A percentile compares a stretch with the other conserved stretches of the same genome.
These are phyloP conservation scores for Suillus cothurnatus DNA, from an alignment of 768 basidiomycete genomes.

Conservation along the genomic window DNA sequence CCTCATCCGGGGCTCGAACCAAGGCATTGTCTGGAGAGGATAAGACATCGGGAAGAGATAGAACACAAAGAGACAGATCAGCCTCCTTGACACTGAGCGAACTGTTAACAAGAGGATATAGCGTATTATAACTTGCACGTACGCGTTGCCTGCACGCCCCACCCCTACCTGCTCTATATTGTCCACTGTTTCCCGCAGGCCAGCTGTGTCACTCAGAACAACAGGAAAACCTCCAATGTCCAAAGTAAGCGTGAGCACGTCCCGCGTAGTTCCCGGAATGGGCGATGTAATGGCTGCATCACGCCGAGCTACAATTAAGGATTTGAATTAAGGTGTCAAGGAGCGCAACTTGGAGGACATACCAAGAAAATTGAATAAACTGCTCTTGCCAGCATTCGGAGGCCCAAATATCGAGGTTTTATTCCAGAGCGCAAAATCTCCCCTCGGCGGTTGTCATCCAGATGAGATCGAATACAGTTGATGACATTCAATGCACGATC, in stretches of 20 bases:
- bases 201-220: slow-evolving; percentile 84
- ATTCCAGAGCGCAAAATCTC: slow-evolving; percentile 86
- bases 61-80: slow-evolving; percentile 78
- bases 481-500: slow-evolving; percentile 51
- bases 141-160: slow-evolving; percentile 71
- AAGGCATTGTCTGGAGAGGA: slow-evolving; percentile 7
- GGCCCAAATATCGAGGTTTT: slow-evolving; percentile 86
- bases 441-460: slow-evolving; percentile 74
- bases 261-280: slow-evolving; percentile 87
- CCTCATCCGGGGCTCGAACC: slow-evolving; percentile 44
- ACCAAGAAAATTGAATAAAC: slow-evolving; percentile 85
- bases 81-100: slow-evolving; percentile 59
- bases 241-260: slow-evolving; percentile 81
- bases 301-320: slow-evolving; percentile 59
- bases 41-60: slow-evolving; percentile 61
- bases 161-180: slow-evolving; percentile 83
- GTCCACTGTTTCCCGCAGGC: slow-evolving; percentile 62
- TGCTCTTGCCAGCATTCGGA: slow-evolving; percentile 94
- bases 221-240: slow-evolving; percentile 89
- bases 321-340: background rate
- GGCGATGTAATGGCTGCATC: slow-evolving; percentile 90
- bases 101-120: background rate
- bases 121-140: slow-evolving; percentile 28
- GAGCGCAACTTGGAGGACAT: slow-evolving; percentile 11
- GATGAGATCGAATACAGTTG: slow-evolving; percentile 51